Base-by-base conservation (phyloP, 2,329 filamentous ascomycete genomes). In the Ophiocordyceps unilateralis region DNA sequence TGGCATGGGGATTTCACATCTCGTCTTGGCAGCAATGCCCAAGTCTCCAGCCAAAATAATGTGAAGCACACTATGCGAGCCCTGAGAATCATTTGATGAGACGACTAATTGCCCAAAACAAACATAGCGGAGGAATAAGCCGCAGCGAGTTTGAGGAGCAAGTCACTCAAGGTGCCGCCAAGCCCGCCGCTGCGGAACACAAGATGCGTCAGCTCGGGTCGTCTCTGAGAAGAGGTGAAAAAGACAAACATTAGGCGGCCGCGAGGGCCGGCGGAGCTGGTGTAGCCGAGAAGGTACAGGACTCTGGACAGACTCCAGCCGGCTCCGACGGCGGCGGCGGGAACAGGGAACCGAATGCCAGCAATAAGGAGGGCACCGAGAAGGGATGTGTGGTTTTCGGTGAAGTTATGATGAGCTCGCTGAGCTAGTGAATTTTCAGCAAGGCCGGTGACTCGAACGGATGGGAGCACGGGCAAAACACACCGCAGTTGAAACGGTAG, bases 401-500 rank as follows among this genome's bases (percentile, higher is more conserved):
- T 67, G 60, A 68, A 81, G 65, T 81, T 80, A 51, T 64, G 60
- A 55, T 82, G 78, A 10, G 74, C 69, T 40, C 74, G 71, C 53
- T 79, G 75, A 42, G 72, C 68, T 71, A n/a, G 8, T 36, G n/a
- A 9, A 19, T 15, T 6, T 11, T 9, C n/a, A 32, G 30, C 7
- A 15, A 17, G n/a, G n/a, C n/a, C n/a, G n/a, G n/a, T n/a, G n/a
- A n/a, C n/a, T n/a, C 7, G 17, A 20, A 41, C 24, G 30, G 48
- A 38, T 44, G 42, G 42, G 49, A 42, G 45, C 20, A 19, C 4
- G 30, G 44, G n/a, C 12, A 22, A n/a, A n/a, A 55, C 62, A 22
- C 56, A 69, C 67, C 72, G 62, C 76, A 80, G 66, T 82, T 82
- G 64, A 81, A 81, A 43, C 57, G 54, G 56, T 60, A 70, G 38